Evolutionary conservation across 768 basidiomycete species (phyloP), one percentile per base, ranked within the genome.

Genomic region (Collybiopsis luxurians): DNA sequence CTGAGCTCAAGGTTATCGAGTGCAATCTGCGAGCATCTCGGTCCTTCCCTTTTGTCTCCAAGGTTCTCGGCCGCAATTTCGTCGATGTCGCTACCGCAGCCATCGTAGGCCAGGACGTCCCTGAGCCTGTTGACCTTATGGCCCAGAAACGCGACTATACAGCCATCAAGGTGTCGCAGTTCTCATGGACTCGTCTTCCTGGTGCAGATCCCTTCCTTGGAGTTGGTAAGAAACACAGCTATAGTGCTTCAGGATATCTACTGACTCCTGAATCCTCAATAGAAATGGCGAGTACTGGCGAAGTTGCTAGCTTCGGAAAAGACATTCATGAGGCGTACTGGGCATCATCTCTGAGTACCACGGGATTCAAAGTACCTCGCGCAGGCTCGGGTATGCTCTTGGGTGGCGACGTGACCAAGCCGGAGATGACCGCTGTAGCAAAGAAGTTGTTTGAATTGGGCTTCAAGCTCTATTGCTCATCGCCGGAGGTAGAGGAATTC

Each of bases 211-310:
- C 95, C 10, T 95, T 95, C 85, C 79, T 98, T 60, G 94, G 95
- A 58, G 93, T 96, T 53, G 92, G 92, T 92, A 61, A 69, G 90
- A 81, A 15, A 36, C 34, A 6, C 13, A 13, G 31, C 38, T 42
- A 30, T 17, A 57, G 27, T 53, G 9, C n/a, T n/a, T n/a, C n/a
- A n/a, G n/a, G n/a, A n/a, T n/a, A n/a, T n/a, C n/a, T n/a, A n/a
- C n/a, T n/a, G n/a, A n/a, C n/a, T n/a, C n/a, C n/a, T n/a, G n/a
- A n/a, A n/a, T n/a, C n/a, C n/a, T n/a, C n/a, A n/a, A n/a, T n/a
- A 92, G 95, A 97, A 78, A 98, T 98, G 96, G 95, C 95, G 2
- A 95, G 92, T 66, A 98, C 96, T 6, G 96, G 96, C 34, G 96
- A 99, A 71, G 94, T 99, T 27, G 97, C 97, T 12, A 87, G 91